phyloP scores from a whole-genome alignment of 2,329 filamentous ascomycete species.

The Scytalidium lignicola region DNA sequence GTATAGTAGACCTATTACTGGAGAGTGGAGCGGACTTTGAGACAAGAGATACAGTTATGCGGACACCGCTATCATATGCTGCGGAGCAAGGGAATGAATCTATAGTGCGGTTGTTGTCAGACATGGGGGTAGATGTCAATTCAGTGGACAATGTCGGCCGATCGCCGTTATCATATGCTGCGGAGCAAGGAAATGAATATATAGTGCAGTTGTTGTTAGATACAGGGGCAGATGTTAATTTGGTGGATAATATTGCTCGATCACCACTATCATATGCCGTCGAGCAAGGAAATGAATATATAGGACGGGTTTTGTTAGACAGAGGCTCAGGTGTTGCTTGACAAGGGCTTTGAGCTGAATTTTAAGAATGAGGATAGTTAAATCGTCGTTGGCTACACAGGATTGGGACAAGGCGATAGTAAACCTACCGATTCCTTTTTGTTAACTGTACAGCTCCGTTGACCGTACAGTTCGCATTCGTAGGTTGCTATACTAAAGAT shows the following conservation, averaged over 20 bases:
- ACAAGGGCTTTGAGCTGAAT: too few species aligned
- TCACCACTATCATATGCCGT: conserved; percentile 3
- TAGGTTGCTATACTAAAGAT: too few species aligned
- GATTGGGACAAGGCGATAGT: too few species aligned
- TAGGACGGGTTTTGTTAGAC: background rate
- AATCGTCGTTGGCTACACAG: too few species aligned
- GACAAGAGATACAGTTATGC: background rate
- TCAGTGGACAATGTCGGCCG: background rate
- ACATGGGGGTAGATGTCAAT: background rate
- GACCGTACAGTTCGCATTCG: too few species aligned
- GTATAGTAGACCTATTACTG: background rate
- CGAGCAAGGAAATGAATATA: background rate
- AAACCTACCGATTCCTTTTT: too few species aligned
- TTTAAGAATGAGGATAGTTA: too few species aligned
- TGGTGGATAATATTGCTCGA: background rate
- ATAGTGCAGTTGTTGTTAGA: background rate
- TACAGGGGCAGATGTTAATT: background rate
- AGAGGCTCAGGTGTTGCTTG: too few species aligned
- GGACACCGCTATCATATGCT: conserved; percentile 3
- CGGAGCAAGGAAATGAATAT: background rate
- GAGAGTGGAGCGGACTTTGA: background rate
- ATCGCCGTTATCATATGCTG: conserved; percentile 3
- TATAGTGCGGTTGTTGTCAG: background rate
- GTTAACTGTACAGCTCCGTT: too few species aligned
- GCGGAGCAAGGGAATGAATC: background rate